A percentile compares a stretch with the other conserved stretches of the same genome.
phyloP scores from a whole-genome alignment of 2,329 filamentous ascomycete genomes.

The Didymella arachidicola region DNA sequence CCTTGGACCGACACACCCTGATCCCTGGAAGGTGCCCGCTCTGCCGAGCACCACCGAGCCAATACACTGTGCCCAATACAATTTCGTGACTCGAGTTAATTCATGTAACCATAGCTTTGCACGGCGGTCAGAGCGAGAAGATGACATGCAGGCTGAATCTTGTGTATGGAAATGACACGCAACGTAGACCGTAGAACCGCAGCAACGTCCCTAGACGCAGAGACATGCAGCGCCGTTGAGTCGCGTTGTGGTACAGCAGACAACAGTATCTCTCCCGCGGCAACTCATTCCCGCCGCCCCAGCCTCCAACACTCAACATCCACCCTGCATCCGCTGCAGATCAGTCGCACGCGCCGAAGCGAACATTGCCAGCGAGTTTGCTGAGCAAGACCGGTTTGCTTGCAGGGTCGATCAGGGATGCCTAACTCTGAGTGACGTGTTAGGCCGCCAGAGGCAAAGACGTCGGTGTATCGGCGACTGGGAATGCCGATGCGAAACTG shows the following conservation, averaged over 20 bases:
- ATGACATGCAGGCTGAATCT: not conserved
- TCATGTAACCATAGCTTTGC: too few relatives aligned
- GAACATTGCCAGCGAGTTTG: not conserved
- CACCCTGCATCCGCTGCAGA: conserved; percentile 6
- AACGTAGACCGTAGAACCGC: not conserved
- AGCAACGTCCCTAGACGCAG: not conserved
- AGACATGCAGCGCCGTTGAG: not conserved
- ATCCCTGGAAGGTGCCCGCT: not conserved
- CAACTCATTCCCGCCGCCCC: not conserved
- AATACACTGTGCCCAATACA: not conserved
- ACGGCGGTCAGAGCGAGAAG: too few relatives aligned
- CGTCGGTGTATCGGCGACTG: not conserved
- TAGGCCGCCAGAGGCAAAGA: not conserved
- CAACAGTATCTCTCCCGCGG: conserved; percentile 1
- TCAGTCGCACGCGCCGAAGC: not conserved
- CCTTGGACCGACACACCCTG: not conserved
- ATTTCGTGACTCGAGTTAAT: not conserved
- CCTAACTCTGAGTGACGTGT: not conserved
- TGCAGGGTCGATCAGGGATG: not conserved
- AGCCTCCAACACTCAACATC: not conserved
- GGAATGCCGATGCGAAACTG: conserved; percentile 2
- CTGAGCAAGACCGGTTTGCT: too few relatives aligned
- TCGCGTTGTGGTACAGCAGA: not conserved
- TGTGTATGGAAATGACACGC: not conserved
- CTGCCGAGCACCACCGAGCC: conserved; percentile 4